Conservation (phyloP, 2,329 filamentous ascomycete genomes). For the Alternaria postmessia region DNA sequence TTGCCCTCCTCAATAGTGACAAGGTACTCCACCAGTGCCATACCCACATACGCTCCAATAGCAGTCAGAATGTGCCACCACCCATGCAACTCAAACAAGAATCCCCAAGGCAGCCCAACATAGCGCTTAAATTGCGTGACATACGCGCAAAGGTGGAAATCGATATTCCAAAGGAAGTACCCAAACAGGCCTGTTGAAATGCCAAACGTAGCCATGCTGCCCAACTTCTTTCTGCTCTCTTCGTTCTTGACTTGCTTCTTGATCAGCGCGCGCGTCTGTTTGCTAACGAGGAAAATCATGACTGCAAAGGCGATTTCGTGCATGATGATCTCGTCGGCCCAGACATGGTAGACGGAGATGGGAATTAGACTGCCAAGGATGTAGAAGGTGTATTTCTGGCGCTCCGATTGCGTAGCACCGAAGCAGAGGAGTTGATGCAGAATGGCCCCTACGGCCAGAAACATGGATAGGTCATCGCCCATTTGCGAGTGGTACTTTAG, state of each 20-base stretch:
- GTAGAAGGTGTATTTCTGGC: slow-evolving; percentile 33
- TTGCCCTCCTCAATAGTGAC: slow-evolving; percentile 43
- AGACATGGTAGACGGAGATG: slow-evolving; percentile 48
- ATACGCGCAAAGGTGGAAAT: slow-evolving; percentile 61
- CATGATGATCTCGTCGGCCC: slow-evolving; percentile 51
- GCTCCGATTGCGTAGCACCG: slow-evolving; percentile 37
- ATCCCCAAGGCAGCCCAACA: slow-evolving; percentile 64
- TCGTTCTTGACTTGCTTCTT: slow-evolving; percentile 34
- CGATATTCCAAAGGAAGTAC: slow-evolving; percentile 66
- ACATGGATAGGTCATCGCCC: slow-evolving; percentile 68
- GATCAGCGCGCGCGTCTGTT: slow-evolving; percentile 40
- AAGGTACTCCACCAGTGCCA: slow-evolving; percentile 50
- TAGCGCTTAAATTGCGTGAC: slow-evolving; percentile 56
- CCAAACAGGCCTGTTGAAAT: slow-evolving; percentile 57
- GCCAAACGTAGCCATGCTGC: slow-evolving; percentile 39
- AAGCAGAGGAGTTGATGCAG: slow-evolving; percentile 60
- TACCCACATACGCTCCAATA: slow-evolving; percentile 58
- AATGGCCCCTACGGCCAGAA: slow-evolving; percentile 61
- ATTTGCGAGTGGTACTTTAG: slow-evolving; percentile 58
- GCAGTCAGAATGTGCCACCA: slow-evolving; percentile 72
- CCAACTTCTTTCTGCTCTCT: slow-evolving; percentile 31
- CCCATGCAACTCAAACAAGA: slow-evolving; percentile 66
- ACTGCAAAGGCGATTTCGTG: slow-evolving; percentile 52
- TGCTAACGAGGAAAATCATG: slow-evolving; percentile 52
- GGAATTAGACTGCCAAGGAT: slow-evolving; percentile 44